Evolutionary conservation across 2,329 filamentous ascomycete species (phyloP).

Genomic region (Neopestalotiopsis sp.): DNA sequence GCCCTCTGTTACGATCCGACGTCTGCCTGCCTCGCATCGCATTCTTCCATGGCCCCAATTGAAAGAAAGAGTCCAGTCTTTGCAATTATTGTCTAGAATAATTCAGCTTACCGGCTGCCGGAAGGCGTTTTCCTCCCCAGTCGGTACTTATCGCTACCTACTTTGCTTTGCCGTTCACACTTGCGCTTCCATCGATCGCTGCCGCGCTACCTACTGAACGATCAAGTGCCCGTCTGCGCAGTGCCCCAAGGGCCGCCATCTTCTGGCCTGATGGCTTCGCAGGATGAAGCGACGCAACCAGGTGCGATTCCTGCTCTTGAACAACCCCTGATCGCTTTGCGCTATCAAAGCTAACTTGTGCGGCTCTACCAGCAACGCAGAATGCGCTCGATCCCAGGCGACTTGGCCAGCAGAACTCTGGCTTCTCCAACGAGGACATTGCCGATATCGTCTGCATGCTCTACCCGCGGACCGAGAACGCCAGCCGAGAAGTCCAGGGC

Average conservation of each 20-base stretch:
- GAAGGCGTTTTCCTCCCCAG: constrained; percentile 9
- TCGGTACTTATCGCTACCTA: constrained; percentile 9
- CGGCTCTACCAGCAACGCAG: constrained; percentile 67
- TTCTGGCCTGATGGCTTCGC: constrained; percentile 32
- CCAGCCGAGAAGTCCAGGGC: constrained; percentile 70
- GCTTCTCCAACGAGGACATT: constrained; percentile 81
- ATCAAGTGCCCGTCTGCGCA: constrained; percentile 17
- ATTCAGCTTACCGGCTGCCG: constrained; percentile 10
- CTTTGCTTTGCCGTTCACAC: neutral
- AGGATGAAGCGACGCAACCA: constrained; percentile 38
- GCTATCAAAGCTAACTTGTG: constrained; percentile 19
- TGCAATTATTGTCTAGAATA: constrained; percentile 5
- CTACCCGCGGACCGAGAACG: constrained; percentile 76
- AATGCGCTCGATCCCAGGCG: constrained; percentile 81
- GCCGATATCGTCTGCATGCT: constrained; percentile 90
- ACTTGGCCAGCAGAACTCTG: constrained; percentile 79
- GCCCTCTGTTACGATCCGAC: constrained; percentile 12
- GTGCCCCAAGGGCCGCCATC: neutral
- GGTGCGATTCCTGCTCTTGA: constrained; percentile 28
- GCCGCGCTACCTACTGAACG: neutral
- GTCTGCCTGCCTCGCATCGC: constrained; percentile 12
- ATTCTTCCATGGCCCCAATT: constrained; percentile 8
- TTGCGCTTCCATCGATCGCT: neutral
- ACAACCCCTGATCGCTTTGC: neutral
- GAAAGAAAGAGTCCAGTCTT: neutral